Evolutionary conservation across 345 rosid genomes (phyloP), one percentile per base, ranked within the genome.

Genomic region (Eucalyptus brandiana): DNA sequence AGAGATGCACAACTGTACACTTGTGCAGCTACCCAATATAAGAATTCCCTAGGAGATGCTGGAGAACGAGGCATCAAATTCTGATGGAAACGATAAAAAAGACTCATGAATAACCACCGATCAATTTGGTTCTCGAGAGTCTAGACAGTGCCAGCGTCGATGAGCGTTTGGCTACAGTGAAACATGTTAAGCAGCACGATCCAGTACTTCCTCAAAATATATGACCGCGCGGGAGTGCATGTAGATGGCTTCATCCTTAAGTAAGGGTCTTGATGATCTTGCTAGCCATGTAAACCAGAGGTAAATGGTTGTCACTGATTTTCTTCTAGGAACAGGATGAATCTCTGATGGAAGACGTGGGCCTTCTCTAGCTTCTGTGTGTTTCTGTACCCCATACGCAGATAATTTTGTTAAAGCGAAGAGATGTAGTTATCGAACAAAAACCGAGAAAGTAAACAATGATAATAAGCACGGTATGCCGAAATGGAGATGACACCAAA

Each of bases 211-310:
- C 92, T 96, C 99, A 13, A 95, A 95, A 89, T 95, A 96, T 72
- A 97, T 65, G 99, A 99, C 93, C 92, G 30, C 0, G 62, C 30
- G 62, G 62, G 30, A 24, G 85, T 97, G 93, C 85, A 98, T 88
- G 92, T 94, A 96, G 83, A 98, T 94, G 72, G 96, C 96, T 90
- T 99, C 98, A 91, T 97, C 97, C 87, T 98, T 98, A 94, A 97
- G 93, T 7, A 96, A 67, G 96, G 91, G 53, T 98, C 99, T 48
- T 94, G 97, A 90, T 94, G 96, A 90, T 98, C 97, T 32, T 92
- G 99, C 91, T 98, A 98, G 93, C 99, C 97, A 89, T 97, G 99
- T 42, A 96, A 95, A 88, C 99, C 4, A 72, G 30, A 40, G 30
- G 6, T 72, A 72, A 72, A 18, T 72, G 81, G 26, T 72, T 34